phyloP scores from a whole-genome alignment of 495 filamentous ascomycete genomes.

The Xylaria curta region DNA sequence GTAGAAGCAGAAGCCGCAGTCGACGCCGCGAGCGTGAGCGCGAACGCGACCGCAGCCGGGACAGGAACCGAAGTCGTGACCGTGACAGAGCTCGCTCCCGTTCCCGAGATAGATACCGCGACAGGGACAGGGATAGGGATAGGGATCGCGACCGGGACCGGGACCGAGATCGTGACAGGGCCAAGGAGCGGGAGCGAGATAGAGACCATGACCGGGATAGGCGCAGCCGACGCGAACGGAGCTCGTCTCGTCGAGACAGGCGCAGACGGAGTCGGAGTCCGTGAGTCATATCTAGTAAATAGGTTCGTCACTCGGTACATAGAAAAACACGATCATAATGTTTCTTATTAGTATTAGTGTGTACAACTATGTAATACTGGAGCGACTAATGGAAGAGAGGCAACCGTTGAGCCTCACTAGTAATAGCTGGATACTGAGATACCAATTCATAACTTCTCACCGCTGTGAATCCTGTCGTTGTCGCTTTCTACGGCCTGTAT shows the following conservation, averaged over 20 bases:
- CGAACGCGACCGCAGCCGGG: constrained; percentile 24
- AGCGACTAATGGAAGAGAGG: not conserved
- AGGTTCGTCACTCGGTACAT: not conserved
- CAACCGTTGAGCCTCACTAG: not conserved
- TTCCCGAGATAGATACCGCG: constrained; percentile 43
- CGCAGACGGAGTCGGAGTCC: constrained; percentile 39
- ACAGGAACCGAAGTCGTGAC: constrained; percentile 27
- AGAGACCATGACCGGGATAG: constrained; percentile 36
- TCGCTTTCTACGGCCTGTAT: not conserved
- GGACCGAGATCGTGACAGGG: not conserved
- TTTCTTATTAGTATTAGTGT: not conserved
- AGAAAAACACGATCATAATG: constrained; percentile 2
- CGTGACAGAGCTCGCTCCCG: constrained; percentile 38
- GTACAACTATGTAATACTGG: constrained; percentile 8
- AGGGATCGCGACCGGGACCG: constrained; percentile 33
- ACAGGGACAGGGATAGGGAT: constrained; percentile 40
- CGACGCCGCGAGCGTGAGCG: constrained; percentile 19
- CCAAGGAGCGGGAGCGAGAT: constrained; percentile 33
- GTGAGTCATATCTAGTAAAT: constrained; percentile 3
- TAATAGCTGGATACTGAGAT: not conserved
- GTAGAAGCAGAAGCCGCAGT: constrained; percentile 28
- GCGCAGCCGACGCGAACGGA: constrained; percentile 37
- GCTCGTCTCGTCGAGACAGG: constrained; percentile 37
- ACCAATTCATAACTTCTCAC: not conserved
- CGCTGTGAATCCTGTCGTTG: no score